Conservation (phyloP, 2,329 filamentous ascomycete genomes). For the Chrysoporthe cubensis region DNA sequence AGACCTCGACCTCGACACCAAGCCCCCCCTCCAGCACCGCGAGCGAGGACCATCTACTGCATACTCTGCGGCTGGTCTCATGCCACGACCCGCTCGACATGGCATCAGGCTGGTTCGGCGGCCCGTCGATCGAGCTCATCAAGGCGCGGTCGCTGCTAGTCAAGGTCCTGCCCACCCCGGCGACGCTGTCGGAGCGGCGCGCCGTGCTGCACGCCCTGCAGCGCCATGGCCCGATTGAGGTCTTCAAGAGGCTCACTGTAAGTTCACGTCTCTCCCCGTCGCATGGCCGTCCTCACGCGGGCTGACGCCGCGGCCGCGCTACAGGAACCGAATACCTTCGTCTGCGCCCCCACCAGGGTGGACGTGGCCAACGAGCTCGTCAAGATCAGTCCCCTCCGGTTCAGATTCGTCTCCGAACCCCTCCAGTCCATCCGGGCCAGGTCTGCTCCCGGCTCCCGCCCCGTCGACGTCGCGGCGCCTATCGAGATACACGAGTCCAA, state of each 20-base stretch:
- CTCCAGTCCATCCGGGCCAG: slow-evolving; percentile 31
- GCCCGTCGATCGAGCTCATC: slow-evolving; percentile 25
- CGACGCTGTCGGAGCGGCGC: slow-evolving; percentile 58
- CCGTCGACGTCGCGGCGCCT: slow-evolving; percentile 24
- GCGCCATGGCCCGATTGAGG: slow-evolving; percentile 53
- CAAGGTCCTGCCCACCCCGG: slow-evolving; percentile 54
- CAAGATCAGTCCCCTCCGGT: slow-evolving; percentile 51
- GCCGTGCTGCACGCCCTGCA: slow-evolving; percentile 58
- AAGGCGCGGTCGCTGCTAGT: slow-evolving; percentile 46
- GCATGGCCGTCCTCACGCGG: background rate
- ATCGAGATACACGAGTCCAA: slow-evolving; percentile 30
- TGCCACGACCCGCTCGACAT: slow-evolving; percentile 7
- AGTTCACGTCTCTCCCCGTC: slow-evolving; percentile 12
- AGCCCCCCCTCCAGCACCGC: background rate
- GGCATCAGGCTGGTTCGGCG: slow-evolving; percentile 26
- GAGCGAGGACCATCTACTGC: background rate
- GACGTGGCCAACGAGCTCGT: slow-evolving; percentile 47
- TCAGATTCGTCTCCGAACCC: slow-evolving; percentile 42
- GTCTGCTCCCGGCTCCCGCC: slow-evolving; percentile 24
- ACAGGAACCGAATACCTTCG: slow-evolving; percentile 53
- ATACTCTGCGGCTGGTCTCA: background rate
- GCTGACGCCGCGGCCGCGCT: background rate
- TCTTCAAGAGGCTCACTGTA: slow-evolving; percentile 55
- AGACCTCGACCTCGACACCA: background rate
- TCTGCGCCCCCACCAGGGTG: slow-evolving; percentile 50